Conservation (phyloP, 1,284 basidiomycete species). For the Psilocybe mexicana region DNA sequence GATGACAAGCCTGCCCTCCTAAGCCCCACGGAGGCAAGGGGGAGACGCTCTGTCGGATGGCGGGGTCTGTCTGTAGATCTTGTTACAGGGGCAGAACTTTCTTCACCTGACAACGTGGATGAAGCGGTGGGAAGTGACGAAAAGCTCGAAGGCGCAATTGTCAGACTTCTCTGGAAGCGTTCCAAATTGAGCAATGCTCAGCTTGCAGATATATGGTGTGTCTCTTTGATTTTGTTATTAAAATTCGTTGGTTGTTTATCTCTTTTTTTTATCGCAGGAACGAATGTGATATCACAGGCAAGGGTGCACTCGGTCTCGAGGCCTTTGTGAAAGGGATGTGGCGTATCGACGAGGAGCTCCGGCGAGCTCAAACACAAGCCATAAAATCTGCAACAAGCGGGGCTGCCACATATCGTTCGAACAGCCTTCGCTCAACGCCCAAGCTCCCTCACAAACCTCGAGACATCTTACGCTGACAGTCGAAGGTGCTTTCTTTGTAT, state of each 20-base stretch:
- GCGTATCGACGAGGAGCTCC: conserved; percentile 82
- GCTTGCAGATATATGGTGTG: conserved; percentile 67
- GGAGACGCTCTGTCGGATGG: conserved; percentile 70
- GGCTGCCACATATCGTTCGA: conserved; percentile 24
- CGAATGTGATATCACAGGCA: conserved; percentile 60
- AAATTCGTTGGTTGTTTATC: not conserved
- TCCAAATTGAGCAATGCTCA: conserved; percentile 56
- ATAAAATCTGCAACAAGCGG: conserved; percentile 35
- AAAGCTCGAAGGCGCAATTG: conserved; percentile 52
- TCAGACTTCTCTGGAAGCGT: conserved; percentile 63
- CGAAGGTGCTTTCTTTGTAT: not conserved
- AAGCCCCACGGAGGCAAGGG: conserved; percentile 42
- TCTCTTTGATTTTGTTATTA: conserved; percentile 10
- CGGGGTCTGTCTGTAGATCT: conserved; percentile 75
- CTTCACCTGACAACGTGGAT: conserved; percentile 29
- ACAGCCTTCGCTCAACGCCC: conserved; percentile 6
- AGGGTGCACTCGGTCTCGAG: conserved; percentile 62
- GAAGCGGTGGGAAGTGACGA: conserved; percentile 44
- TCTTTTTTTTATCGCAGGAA: conserved; percentile 43
- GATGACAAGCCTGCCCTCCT: conserved; percentile 34
- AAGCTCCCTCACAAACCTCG: conserved; percentile 22
- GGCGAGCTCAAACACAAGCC: conserved; percentile 51
- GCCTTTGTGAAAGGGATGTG: conserved; percentile 78
- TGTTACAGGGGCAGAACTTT: conserved; percentile 47
- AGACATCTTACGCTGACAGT: conserved; percentile 29